Evolutionary conservation across 306 rosid species (phyloP).

Genomic region (Ormosia semicastrata): DNA sequence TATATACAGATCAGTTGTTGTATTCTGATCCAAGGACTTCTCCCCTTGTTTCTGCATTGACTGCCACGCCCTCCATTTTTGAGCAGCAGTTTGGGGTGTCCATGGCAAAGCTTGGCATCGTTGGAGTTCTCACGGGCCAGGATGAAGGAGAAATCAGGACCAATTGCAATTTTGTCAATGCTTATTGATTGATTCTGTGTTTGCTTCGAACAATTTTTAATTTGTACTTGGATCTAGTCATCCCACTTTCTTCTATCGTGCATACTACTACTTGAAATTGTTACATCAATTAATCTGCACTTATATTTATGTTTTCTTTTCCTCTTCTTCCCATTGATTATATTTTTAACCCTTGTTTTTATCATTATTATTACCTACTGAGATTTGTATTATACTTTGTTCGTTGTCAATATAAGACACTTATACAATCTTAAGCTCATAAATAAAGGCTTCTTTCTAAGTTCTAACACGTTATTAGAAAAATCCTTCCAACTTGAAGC

Average conservation of each 20-base stretch:
- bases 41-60: conserved; percentile 53
- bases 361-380: neutral
- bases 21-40: conserved; percentile 65
- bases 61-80: conserved; percentile 35
- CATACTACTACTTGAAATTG: neutral
- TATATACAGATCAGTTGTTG: conserved; percentile 56
- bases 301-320: neutral
- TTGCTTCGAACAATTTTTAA: neutral
- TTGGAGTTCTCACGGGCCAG: conserved; percentile 53
- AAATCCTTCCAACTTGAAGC: no score
- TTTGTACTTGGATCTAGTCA: conserved; percentile 2
- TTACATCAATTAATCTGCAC: neutral
- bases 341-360: neutral
- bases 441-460: no score
- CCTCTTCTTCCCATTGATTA: neutral
- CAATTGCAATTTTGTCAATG: conserved; percentile 71
- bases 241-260: conserved; percentile 1
- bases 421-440: no score
- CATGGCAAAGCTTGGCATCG: conserved; percentile 75
- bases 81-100: conserved; percentile 63
- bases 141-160: conserved; percentile 73
- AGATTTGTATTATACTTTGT: neutral
- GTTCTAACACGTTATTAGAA: no score
- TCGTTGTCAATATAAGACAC: no score
- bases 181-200: conserved; percentile 18